Conservation (phyloP, 768 basidiomycete species). For the Coprinellus micaceus region DNA sequence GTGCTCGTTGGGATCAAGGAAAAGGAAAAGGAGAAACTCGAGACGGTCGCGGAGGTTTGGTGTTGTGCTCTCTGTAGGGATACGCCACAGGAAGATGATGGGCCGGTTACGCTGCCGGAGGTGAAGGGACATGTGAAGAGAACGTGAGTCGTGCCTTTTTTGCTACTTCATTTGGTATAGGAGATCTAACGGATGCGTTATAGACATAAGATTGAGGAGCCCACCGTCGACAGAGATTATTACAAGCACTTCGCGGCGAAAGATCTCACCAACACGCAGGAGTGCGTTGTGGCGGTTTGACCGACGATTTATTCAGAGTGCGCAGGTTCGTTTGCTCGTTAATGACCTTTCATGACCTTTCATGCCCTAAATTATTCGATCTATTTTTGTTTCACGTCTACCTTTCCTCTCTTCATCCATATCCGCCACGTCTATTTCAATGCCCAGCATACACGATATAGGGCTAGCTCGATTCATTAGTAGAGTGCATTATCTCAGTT, state of each 20-base stretch:
- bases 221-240: constrained; percentile 25
- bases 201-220: constrained; percentile 19
- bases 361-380: too few species aligned
- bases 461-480: too few species aligned
- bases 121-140: constrained; percentile 30
- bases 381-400: too few species aligned
- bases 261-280: constrained; percentile 2
- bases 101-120: constrained; percentile 20
- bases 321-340: neutral
- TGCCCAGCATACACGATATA: too few species aligned
- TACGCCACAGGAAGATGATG: constrained; percentile 28
- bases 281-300: neutral
- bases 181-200: neutral
- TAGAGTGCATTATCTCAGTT: too few species aligned
- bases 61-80: constrained; percentile 34
- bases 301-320: neutral
- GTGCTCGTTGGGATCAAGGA: neutral
- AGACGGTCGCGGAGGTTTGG: constrained; percentile 12
- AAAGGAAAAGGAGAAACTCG: neutral
- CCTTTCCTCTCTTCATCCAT: too few species aligned
- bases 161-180: neutral
- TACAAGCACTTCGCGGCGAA: constrained; percentile 23
- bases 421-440: too few species aligned
- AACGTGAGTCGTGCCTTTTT: constrained; percentile 14
- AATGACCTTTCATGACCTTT: neutral